A percentile compares a stretch with the other conserved stretches of the same genome.
Conservation (phyloP, 306 rosid genomes). For the Sindora glabra region DNA sequence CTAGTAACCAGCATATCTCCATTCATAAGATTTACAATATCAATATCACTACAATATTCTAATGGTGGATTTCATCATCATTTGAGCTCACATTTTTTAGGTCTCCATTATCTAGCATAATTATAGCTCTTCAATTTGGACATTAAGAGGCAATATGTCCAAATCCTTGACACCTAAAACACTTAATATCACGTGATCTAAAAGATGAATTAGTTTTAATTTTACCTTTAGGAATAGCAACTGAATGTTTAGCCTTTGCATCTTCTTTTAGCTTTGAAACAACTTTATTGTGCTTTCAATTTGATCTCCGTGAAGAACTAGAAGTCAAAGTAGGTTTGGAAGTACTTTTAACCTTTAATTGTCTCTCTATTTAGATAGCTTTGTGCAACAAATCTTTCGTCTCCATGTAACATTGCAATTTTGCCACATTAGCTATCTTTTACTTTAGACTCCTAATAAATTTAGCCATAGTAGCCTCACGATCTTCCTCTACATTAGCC, state of each 20-base stretch:
- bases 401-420: not conserved
- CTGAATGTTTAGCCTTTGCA: too few relatives aligned
- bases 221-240: not conserved
- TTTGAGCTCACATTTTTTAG: too few relatives aligned
- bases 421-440: not conserved
- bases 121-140: not conserved
- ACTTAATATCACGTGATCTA: not conserved
- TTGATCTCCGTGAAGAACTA: too few relatives aligned
- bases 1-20: too few relatives aligned
- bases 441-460: not conserved
- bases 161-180: not conserved
- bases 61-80: too few relatives aligned
- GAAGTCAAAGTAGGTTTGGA: too few relatives aligned
- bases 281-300: too few relatives aligned
- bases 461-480: not conserved
- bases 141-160: not conserved
- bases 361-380: not conserved
- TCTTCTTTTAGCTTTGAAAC: too few relatives aligned
- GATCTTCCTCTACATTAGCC: not conserved
- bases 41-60: too few relatives aligned
- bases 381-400: not conserved
- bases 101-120: not conserved
- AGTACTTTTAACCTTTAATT: too few relatives aligned
- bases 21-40: too few relatives aligned
- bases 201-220: not conserved